Evolutionary conservation across 2,329 filamentous ascomycete genomes (phyloP).

Genomic region (Macrophomina pseudophaseolina): DNA sequence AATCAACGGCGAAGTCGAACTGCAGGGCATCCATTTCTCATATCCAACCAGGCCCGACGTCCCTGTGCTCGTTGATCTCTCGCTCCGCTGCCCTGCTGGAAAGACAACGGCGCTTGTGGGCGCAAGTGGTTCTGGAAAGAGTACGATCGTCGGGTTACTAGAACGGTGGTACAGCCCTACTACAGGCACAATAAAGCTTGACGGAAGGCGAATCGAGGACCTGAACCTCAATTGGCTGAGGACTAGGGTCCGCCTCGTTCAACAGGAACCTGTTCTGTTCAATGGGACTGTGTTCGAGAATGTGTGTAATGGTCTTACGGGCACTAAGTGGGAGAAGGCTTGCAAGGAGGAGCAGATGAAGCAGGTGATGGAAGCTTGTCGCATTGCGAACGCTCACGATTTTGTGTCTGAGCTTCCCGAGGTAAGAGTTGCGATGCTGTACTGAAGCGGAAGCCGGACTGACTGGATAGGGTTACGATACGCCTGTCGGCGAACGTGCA

Average conservation of each 20-base stretch:
- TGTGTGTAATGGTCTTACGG: slow-evolving; percentile 79
- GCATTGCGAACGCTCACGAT: slow-evolving; percentile 91
- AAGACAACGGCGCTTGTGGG: slow-evolving; percentile 94
- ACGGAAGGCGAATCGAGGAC: slow-evolving; percentile 79
- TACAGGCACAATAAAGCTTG: slow-evolving; percentile 73
- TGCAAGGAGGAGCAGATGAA: slow-evolving; percentile 52
- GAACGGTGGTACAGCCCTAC: slow-evolving; percentile 95
- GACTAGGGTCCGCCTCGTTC: slow-evolving; percentile 89
- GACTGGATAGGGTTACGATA: slow-evolving; percentile 76
- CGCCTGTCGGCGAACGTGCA: slow-evolving; percentile 90
- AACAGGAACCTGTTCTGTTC: slow-evolving; percentile 91
- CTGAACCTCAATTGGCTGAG: slow-evolving; percentile 91
- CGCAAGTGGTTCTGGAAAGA: slow-evolving; percentile 92
- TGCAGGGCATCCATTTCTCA: slow-evolving; percentile 86
- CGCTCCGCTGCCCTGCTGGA: slow-evolving; percentile 78
- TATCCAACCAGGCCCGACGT: slow-evolving; percentile 94
- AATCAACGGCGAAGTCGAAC: slow-evolving; percentile 62
- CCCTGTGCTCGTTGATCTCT: slow-evolving; percentile 83
- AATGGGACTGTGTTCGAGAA: slow-evolving; percentile 88
- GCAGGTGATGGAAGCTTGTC: slow-evolving; percentile 78
- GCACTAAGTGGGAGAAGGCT: slow-evolving; percentile 35
- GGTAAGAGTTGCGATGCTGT: background rate
- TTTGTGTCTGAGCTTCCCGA: slow-evolving; percentile 77
- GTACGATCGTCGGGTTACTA: slow-evolving; percentile 88
- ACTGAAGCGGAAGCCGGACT: background rate